Base-by-base conservation (phyloP, 2,329 filamentous ascomycete species). In the Aschersonia sp. region DNA sequence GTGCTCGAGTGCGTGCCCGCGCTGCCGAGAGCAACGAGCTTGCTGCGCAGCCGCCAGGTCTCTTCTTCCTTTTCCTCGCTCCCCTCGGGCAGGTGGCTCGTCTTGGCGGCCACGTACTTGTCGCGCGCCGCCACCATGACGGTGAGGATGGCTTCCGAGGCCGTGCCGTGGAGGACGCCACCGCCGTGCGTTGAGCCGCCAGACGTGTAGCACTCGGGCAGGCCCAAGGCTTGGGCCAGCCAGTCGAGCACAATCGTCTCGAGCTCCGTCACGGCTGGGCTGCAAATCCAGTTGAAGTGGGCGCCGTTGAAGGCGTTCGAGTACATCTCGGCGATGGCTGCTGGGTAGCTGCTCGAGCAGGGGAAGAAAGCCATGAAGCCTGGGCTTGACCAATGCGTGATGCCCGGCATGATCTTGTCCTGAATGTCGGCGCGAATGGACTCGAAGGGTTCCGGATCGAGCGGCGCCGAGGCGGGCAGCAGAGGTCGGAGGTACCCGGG, bases 301-400 rank as follows among this genome's bases (percentile, higher is more conserved):
- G 90, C 87, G 12, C 86, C 86, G 10, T 81, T 92, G 66, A 95
- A 89, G 6, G 87, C 84, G 5, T 86, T 82, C 42, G 81, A 87
- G 71, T 95, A 97, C 70, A 97, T 81, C 66, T 97, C 90, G 22
- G 87, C 90, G 9, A 97, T 74, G 63, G 95, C 90, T 31, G 81
- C 78, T 0, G 90, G 88, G 60, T 83, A 95, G 37, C 83, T 86
- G 47, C 82, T 81, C 30, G 79, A 81, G 45, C 87, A 87, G 1
- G 90, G 85, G 66, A 92, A 97, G 72, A 94, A 97, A 43, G 90
- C 90, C 78, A 95, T 87, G 73, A 95, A 97, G 60, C 90, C 88
- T 12, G 87, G 90, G 2, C 82, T 87, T 62, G 94, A 83, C 88
- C 90, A 97, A 66, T 95, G 90, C 0, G 90, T 95, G 47, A 97